Conservation (phyloP, 768 basidiomycete species). For the Agaricus blazei region DNA sequence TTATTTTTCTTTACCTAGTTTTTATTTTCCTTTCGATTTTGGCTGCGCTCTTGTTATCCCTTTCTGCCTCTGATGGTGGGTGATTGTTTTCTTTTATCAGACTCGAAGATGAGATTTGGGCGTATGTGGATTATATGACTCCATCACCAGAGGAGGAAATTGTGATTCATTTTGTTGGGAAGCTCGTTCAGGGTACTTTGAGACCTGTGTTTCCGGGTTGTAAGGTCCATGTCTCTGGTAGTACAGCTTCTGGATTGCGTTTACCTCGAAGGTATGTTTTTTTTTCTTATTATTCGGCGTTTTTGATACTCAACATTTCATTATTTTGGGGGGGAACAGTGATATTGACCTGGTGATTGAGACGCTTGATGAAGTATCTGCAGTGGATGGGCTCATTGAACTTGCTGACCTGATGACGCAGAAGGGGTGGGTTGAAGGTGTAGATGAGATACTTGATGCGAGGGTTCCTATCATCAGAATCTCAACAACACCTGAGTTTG, state of each 20-base stretch:
- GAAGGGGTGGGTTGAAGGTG: constrained; percentile 33
- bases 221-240: constrained; percentile 53
- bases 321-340: neutral
- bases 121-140: constrained; percentile 49
- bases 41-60: constrained; percentile 30
- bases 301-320: constrained; percentile 10
- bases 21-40: neutral
- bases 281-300: constrained; percentile 46
- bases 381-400: constrained; percentile 40
- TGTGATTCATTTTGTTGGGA: constrained; percentile 40
- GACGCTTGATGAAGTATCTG: constrained; percentile 21
- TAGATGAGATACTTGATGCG: constrained; percentile 23
- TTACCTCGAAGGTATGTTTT: constrained; percentile 51
- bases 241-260: constrained; percentile 53
- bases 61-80: neutral
- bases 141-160: constrained; percentile 49
- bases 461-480: constrained; percentile 63
- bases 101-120: constrained; percentile 59
- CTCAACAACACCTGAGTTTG: constrained; percentile 36
- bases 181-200: constrained; percentile 41
- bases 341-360: constrained; percentile 21
- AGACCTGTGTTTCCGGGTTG: constrained; percentile 38
- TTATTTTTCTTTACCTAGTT: neutral
- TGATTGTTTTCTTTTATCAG: constrained; percentile 23
- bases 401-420: constrained; percentile 42